Conservation (phyloP, 2,329 filamentous ascomycete genomes). For the Ophiocordyceps robertsii region DNA sequence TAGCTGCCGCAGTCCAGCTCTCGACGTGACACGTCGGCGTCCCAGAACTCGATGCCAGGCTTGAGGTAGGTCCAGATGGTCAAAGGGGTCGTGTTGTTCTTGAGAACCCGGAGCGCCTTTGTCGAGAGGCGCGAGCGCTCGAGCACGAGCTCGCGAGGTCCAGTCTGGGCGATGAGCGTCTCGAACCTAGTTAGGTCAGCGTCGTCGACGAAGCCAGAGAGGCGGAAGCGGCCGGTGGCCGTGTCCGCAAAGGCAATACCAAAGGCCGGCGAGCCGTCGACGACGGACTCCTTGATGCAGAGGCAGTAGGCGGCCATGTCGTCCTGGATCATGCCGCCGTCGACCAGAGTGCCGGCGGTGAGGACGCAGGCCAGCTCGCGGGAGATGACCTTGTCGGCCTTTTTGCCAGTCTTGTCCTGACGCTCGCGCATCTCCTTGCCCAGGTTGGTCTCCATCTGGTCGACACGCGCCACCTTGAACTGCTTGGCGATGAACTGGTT, state of each 20-base stretch:
- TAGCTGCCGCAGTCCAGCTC: conserved; percentile 73
- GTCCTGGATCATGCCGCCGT: conserved; percentile 92
- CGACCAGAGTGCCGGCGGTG: conserved; percentile 84
- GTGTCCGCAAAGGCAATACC: conserved; percentile 92
- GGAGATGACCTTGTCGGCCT: conserved; percentile 85
- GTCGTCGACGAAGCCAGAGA: conserved; percentile 89
- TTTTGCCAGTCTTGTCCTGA: conserved; percentile 49
- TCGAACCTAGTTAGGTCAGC: conserved; percentile 92
- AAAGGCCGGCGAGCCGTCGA: conserved; percentile 67
- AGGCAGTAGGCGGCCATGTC: conserved; percentile 97
- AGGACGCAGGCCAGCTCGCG: conserved; percentile 84
- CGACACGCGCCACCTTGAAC: conserved; percentile 91
- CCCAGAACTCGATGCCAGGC: conserved; percentile 79
- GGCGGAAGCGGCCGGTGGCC: conserved; percentile 84
- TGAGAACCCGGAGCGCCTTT: conserved; percentile 84
- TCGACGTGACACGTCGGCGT: conserved; percentile 65
- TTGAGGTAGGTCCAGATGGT: conserved; percentile 95
- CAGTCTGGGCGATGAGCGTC: conserved; percentile 85
- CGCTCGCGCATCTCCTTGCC: conserved; percentile 98
- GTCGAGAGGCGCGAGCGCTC: conserved; percentile 79
- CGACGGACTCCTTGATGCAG: conserved; percentile 73
- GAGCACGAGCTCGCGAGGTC: conserved; percentile 75
- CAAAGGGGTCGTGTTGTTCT: conserved; percentile 85
- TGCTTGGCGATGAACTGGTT: conserved; percentile 98
- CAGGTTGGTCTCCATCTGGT: conserved; percentile 90